phyloP scores from a whole-genome alignment of 2,329 filamentous ascomycete species.

The Aspergillus sp. region DNA sequence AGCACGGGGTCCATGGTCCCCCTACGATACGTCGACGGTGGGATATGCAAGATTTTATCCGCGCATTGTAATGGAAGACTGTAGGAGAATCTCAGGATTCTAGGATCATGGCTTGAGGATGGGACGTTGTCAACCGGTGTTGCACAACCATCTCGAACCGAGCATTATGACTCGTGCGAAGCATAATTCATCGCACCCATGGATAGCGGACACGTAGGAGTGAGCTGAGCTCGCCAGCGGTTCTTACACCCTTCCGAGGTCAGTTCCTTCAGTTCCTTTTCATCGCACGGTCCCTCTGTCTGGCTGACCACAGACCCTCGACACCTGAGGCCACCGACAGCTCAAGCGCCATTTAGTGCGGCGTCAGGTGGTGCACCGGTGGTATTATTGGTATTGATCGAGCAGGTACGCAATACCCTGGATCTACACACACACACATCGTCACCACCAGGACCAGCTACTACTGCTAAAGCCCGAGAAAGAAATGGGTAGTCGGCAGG shows the following conservation, averaged over 20 bases:
- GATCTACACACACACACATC: not conserved
- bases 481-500: not conserved
- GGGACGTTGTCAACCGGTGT: no score
- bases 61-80: not conserved
- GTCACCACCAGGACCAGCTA: not conserved
- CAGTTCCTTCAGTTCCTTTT: no score
- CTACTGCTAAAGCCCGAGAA: not conserved
- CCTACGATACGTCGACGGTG: not conserved
- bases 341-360: conserved; percentile 1
- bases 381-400: not conserved
- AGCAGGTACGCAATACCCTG: not conserved
- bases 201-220: not conserved
- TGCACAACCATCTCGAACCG: no score
- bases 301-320: conserved; percentile 12
- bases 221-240: not conserved
- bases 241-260: not conserved
- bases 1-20: not conserved
- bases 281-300: conserved; percentile 13
- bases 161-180: no score
- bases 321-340: conserved; percentile 16
- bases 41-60: not conserved
- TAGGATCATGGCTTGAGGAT: not conserved
- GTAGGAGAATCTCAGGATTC: not conserved
- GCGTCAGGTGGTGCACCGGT: not conserved
- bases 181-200: not conserved